phyloP scores from a whole-genome alignment of 768 basidiomycete species.

The Hemileccinum rubropunctum region DNA sequence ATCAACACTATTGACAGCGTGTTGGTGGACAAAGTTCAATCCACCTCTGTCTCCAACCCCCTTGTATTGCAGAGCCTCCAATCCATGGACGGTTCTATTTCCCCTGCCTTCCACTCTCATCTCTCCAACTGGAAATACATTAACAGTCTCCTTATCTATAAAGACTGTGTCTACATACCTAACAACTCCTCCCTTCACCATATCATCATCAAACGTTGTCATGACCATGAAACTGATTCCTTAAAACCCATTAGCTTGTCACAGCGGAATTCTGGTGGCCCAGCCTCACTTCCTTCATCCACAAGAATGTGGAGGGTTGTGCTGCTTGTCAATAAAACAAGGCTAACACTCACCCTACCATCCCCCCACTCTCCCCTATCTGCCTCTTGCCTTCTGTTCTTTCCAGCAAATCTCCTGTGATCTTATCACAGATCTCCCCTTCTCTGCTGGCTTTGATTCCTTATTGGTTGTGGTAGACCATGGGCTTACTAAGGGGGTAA shows the following conservation, averaged over 20 bases:
- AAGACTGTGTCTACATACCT: background rate
- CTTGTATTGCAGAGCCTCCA: no score
- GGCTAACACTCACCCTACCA: background rate
- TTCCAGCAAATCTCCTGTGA: conserved; percentile 24
- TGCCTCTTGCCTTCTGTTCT: background rate
- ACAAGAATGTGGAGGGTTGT: background rate
- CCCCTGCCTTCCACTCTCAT: no score
- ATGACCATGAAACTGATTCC: background rate
- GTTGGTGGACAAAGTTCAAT: no score
- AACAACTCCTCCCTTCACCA: background rate
- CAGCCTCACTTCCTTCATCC: background rate
- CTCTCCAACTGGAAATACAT: no score
- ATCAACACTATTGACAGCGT: no score
- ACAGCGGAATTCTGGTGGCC: conserved; percentile 2
- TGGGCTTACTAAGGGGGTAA: background rate
- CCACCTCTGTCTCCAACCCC: no score
- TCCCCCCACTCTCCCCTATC: background rate
- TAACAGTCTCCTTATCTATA: no score
- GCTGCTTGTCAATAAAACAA: conserved; percentile 2
- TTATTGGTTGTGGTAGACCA: no score
- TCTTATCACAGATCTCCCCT: conserved; percentile 3
- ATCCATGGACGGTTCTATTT: no score
- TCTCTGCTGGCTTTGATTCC: no score
- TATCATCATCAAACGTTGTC: background rate
- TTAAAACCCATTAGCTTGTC: background rate